Percentiles rank a stretch among this genome's conserved stretches.
Conservation (phyloP, 2,329 filamentous ascomycete genomes). For the Neofusicoccum kwambonambiense region DNA sequence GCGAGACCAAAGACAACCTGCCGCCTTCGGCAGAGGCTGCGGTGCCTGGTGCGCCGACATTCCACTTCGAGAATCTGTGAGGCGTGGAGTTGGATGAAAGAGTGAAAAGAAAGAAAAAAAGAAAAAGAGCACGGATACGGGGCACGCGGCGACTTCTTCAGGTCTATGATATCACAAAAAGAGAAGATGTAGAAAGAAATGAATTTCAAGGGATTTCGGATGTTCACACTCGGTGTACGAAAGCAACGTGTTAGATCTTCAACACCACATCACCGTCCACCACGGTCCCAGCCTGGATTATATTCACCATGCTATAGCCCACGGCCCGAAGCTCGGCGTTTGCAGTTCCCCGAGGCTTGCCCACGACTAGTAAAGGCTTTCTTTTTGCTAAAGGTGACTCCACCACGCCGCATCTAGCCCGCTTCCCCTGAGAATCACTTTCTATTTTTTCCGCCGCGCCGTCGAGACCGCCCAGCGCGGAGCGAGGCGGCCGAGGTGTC, state of each 20-base stretch:
- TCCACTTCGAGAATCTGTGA: constrained; percentile 78
- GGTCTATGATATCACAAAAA: not conserved
- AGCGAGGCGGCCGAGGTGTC: no score
- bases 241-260: no score
- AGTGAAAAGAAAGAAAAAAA: not conserved
- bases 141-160: no score
- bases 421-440: not conserved
- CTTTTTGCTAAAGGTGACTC: no score
- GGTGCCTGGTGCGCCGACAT: constrained; percentile 78
- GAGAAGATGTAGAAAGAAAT: not conserved
- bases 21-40: constrained; percentile 67
- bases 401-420: not conserved
- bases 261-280: no score
- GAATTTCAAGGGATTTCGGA: not conserved
- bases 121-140: no score
- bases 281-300: no score
- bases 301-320: no score
- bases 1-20: constrained; percentile 59
- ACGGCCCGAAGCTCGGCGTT: not conserved
- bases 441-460: not conserved
- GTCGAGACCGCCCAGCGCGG: no score
- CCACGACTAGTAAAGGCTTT: not conserved
- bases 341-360: not conserved
- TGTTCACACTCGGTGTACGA: no score
- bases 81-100: not conserved